A percentile compares a stretch with the other conserved stretches of the same genome.
These are phyloP conservation scores for Didymella pomorum DNA, from an alignment of 2,329 filamentous ascomycete genomes.

Conservation along the genomic window DNA sequence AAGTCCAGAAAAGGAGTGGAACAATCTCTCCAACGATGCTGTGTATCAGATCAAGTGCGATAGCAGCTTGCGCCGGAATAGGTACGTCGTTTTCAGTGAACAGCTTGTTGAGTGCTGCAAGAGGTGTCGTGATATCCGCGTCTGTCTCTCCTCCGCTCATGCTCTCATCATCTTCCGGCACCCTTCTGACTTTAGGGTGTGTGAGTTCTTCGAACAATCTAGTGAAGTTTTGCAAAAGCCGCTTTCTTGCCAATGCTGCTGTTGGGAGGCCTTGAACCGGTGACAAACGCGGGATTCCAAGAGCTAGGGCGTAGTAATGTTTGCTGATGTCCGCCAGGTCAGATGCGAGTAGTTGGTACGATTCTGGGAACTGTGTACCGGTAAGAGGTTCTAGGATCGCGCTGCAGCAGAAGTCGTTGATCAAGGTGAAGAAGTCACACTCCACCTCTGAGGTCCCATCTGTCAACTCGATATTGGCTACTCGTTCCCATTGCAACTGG, in stretches of 20 bases:
- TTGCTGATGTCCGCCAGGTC: constrained; percentile 65
- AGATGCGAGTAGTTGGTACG: constrained; percentile 52
- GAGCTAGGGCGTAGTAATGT: constrained; percentile 62
- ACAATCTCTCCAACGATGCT: constrained; percentile 39
- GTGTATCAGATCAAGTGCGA: constrained; percentile 42
- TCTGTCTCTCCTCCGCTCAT: constrained; percentile 46
- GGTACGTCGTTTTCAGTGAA: constrained; percentile 42
- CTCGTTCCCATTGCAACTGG: constrained; percentile 68
- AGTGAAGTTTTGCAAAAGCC: constrained; percentile 39
- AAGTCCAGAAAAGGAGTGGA: constrained; percentile 46
- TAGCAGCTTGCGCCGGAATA: constrained; percentile 38
- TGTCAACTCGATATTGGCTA: constrained; percentile 55
- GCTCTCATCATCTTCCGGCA: constrained; percentile 44
- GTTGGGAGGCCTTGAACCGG: constrained; percentile 58
- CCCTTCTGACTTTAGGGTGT: constrained; percentile 38
- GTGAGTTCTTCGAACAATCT: constrained; percentile 40
- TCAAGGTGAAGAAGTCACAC: constrained; percentile 53
- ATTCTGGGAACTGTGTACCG: constrained; percentile 62
- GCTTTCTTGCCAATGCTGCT: constrained; percentile 46
- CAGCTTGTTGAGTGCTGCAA: constrained; percentile 42
- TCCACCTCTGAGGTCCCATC: constrained; percentile 59
- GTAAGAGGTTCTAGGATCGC: constrained; percentile 58
- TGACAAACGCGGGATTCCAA: constrained; percentile 64
- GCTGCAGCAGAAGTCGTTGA: constrained; percentile 66
- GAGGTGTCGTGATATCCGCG: constrained; percentile 44